These are phyloP conservation scores for Apium graveolens DNA, from an alignment of 129 eudicot genomes.

Conservation along the genomic window DNA sequence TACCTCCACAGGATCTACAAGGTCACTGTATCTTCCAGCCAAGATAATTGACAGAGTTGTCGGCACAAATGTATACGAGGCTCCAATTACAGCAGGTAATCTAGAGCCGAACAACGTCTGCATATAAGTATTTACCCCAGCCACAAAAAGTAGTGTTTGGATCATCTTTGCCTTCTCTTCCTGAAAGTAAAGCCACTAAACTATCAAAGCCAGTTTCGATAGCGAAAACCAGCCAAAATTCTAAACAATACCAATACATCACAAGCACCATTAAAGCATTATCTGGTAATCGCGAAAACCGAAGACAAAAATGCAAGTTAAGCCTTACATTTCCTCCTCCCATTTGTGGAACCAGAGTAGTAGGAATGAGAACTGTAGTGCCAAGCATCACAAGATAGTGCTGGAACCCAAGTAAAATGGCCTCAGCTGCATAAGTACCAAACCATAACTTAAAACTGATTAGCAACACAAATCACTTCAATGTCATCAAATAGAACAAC, in stretches of 20 bases:
- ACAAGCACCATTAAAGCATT: not conserved
- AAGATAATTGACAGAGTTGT: conserved; percentile 78
- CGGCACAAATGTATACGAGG: conserved; percentile 74
- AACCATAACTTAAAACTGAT: not conserved
- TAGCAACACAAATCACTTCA: not conserved
- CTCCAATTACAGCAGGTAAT: conserved; percentile 89
- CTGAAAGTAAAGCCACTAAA: conserved; percentile 22
- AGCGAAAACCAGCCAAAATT: not conserved
- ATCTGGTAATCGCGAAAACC: not conserved
- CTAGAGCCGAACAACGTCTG: conserved; percentile 80
- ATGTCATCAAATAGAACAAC: not conserved
- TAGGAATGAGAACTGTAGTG: conserved; percentile 87
- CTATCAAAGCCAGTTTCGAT: not conserved
- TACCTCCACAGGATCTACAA: conserved; percentile 66
- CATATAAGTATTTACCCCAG: conserved; percentile 72
- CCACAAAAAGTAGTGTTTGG: conserved; percentile 91
- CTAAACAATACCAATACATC: not conserved
- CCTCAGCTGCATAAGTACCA: conserved; percentile 73
- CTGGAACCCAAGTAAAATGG: conserved; percentile 88
- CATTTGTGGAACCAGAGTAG: conserved; percentile 90
- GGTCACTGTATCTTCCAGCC: conserved; percentile 58
- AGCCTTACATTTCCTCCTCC: conserved; percentile 87
- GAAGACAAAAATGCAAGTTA: not conserved
- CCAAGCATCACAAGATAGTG: conserved; percentile 98
- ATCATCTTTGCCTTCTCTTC: conserved; percentile 86